Evolutionary conservation across 2,329 filamentous ascomycete species (phyloP).

Genomic region (Macrophomina pseudophaseolina): DNA sequence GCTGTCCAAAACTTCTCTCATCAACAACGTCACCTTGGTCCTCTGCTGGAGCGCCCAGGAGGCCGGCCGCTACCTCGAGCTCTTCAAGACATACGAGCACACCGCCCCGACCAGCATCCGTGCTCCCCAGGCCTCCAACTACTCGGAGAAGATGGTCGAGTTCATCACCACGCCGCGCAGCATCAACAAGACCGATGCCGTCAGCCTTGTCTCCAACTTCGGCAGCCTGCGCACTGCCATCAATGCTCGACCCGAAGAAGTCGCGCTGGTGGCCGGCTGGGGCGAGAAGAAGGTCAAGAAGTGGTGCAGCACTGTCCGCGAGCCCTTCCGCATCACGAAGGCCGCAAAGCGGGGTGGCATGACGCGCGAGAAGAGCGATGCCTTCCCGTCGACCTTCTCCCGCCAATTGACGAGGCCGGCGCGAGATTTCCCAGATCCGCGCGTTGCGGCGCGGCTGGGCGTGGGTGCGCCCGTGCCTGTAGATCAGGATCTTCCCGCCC

Average conservation of each 20-base stretch:
- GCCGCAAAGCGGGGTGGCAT: conserved; percentile 61
- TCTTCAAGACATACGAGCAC: conserved; percentile 94
- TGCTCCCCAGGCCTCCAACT: conserved; percentile 77
- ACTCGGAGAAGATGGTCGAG: conserved; percentile 85
- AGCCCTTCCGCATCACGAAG: conserved; percentile 80
- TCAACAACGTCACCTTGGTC: conserved; percentile 91
- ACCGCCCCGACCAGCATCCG: conserved; percentile 81
- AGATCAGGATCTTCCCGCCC: conserved; percentile 33
- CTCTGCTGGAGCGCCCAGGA: conserved; percentile 95
- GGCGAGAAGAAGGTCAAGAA: conserved; percentile 91
- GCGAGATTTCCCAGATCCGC: conserved; percentile 28
- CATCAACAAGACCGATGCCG: conserved; percentile 93
- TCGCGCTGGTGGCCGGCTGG: conserved; percentile 87
- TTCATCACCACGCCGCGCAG: conserved; percentile 89
- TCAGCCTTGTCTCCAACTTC: conserved; percentile 88
- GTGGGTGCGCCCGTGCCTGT: conserved; percentile 40
- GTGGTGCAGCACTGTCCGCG: conserved; percentile 81
- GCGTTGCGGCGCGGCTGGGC: conserved; percentile 36
- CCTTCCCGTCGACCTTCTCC: conserved; percentile 35
- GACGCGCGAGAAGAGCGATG: conserved; percentile 35
- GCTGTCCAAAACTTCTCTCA: conserved; percentile 86
- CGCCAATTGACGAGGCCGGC: conserved; percentile 33
- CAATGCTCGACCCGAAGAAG: conserved; percentile 85
- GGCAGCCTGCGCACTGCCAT: conserved; percentile 85
- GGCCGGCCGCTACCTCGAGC: conserved; percentile 88